Evolutionary conservation across 805 yeast genomes (phyloP).

Genomic region (Tetrapisispora nanseiensis): DNA sequence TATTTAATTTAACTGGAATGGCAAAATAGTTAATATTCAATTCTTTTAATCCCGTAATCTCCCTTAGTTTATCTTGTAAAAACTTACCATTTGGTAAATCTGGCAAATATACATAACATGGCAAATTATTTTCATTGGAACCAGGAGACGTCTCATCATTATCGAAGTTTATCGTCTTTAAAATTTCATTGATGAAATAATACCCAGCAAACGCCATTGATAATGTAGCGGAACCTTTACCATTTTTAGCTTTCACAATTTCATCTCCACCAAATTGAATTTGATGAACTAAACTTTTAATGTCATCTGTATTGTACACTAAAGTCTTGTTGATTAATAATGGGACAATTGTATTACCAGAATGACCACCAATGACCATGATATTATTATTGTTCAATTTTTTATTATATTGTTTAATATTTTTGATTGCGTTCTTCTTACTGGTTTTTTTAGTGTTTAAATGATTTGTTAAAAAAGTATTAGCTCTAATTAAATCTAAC

Average conservation of each 20-base stretch:
- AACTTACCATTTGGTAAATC: constrained; percentile 41
- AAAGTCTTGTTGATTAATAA: constrained; percentile 48
- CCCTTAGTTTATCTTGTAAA: constrained; percentile 29
- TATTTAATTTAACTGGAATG: constrained; percentile 47
- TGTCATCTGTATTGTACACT: constrained; percentile 31
- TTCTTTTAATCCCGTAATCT: background rate
- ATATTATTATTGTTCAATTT: constrained; percentile 35
- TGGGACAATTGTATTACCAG: constrained; percentile 77
- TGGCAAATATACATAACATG: constrained; percentile 46
- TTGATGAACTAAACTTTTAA: constrained; percentile 59
- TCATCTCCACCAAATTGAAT: constrained; percentile 86
- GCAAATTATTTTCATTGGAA: constrained; percentile 32
- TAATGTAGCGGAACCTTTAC: constrained; percentile 77
- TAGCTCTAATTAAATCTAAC: constrained; percentile 68
- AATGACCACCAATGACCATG: constrained; percentile 79
- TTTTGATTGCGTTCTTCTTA: background rate
- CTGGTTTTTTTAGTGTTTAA: background rate
- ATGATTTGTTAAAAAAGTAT: constrained; percentile 39
- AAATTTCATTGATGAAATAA: constrained; percentile 57
- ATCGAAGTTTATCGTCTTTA: constrained; percentile 31
- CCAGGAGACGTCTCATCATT: background rate
- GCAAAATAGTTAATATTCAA: constrained; percentile 42
- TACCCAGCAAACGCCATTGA: constrained; percentile 85
- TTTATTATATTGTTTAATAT: constrained; percentile 2
- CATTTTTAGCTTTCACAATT: constrained; percentile 76